Evolutionary conservation across 352 stramenopile species (phyloP), one percentile per base, ranked within the genome.

Genomic region (Blastocystis sp.): DNA sequence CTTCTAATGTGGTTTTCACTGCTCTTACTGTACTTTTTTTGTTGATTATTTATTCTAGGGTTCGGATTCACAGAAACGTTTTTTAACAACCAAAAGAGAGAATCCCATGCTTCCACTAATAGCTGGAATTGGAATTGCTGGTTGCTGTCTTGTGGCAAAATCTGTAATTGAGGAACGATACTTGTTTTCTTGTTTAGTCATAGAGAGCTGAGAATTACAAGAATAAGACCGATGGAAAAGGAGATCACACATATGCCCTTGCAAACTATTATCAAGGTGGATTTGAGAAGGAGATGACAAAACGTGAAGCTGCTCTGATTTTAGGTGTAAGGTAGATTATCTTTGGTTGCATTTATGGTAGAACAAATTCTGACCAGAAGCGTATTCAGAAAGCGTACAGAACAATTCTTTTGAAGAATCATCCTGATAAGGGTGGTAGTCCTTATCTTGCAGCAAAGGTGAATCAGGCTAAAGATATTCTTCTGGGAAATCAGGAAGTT

Each of bases 271-370:
- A 98, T 90, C 93, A 97, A 89, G 94, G 94, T 0, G 95, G 95
- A 37, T 99, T 99, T 89, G 96, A 99, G 89, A 94, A 98, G 16
- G 97, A 97, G 88, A 99, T 99, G 97, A 98, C 96, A 57, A 91
- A 94, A 5, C 92, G 96, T 42, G 97, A 99, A 90, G 97, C 97
- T n/a, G 96, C 96, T 24, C 90, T 99, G 49, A 98, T 99, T 89
- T 90, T 99, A 39, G 97, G 97, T 63, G 95, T 99, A 51, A 91
- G 93, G 35, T 90, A 80, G 19, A 49, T 86, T n/a, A 43, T 12
- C 5, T 21, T 29, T 80, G 12, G 16, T 24, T 80, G 16, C 12
- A 16, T 89, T 12, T 57, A 78, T 9, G 12, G 85, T 56, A 89
- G 93, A n/a, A 95, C 98, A 91, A 97, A 92, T 78, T 94, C 94